Base-by-base conservation (phyloP, 768 basidiomycete species). In the Antrodiella citrinella region DNA sequence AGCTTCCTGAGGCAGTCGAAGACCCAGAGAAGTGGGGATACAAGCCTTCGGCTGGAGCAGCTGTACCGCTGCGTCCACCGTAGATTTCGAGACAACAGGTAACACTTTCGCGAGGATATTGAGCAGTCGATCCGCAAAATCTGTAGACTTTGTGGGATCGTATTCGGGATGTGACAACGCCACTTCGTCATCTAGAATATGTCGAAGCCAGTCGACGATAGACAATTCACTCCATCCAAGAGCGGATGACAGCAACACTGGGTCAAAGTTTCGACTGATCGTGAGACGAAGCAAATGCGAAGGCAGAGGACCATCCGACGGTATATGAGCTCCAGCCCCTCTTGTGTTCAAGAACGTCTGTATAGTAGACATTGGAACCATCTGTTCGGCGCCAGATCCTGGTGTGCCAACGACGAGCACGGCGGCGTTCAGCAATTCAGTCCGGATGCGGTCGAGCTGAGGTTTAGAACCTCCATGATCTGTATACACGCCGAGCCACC, bases 191-290 rank as follows among this genome's bases (percentile, higher is more conserved):
- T 72, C 73, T 24, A 78, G 71, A 45, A 96, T 67, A 65, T 85
- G 75, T 15, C 68, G 67, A 47, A 94, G 58, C 90, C 94, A 98
- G 15, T 90, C 80, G 3, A 76, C 62, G 19, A 94, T 63, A 0
- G 78, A 73, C 5, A 98, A 70, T 60, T 96, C 91, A 19, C 70
- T 68, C 88, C 92, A 95, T 2, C 79, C 80, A 54, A 97, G 89
- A 4, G 77, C 70, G 3, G 64, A 54, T 1, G 53, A 50, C 4
- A 94, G 68, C 20, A 74, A 69, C 2, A 72, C 70, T 0, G 75
- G 57, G 4, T 74, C 62, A 53, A 94, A 75, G 12, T 75, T 64
- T 52, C 79, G 81, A 54, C 83, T 81, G 46, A 93, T 65, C 7
- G 66, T 68, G 45, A 82, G 67, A 0, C 89, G 88, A 0, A 97